Conservation (phyloP, 2,329 filamentous ascomycete species). For the Venturiaceae sp. region DNA sequence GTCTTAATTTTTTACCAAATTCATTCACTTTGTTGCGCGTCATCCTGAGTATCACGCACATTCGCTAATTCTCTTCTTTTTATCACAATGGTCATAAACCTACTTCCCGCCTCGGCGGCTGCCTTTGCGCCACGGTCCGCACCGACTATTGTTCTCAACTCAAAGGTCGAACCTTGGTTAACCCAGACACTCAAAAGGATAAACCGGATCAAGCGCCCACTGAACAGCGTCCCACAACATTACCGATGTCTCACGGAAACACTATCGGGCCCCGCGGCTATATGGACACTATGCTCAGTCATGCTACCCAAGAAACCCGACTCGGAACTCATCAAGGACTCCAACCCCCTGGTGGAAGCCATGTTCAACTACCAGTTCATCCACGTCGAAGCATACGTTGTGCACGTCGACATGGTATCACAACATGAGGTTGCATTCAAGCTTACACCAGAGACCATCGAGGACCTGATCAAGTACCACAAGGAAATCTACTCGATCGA, state of each 20-base stretch:
- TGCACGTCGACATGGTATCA: conserved; percentile 97
- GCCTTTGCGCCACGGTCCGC: conserved; percentile 91
- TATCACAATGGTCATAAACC: conserved; percentile 73
- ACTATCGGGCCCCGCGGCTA: conserved; percentile 77
- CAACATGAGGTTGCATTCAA: conserved; percentile 98
- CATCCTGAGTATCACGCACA: background rate
- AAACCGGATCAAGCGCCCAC: conserved; percentile 89
- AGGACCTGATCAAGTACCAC: conserved; percentile 88
- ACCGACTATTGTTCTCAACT: conserved; percentile 87
- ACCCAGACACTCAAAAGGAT: conserved; percentile 94
- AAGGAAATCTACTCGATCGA: conserved; percentile 91
- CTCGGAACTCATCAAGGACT: conserved; percentile 70
- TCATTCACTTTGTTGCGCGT: conserved; percentile 4
- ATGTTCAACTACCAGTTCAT: conserved; percentile 89
- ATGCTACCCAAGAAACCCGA: conserved; percentile 89
- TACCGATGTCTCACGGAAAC: conserved; percentile 92
- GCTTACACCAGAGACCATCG: conserved; percentile 89
- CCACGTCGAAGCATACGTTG: conserved; percentile 93
- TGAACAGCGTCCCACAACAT: conserved; percentile 95
- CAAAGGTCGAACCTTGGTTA: conserved; percentile 92
- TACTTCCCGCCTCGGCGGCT: conserved; percentile 89
- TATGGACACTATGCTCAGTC: conserved; percentile 89
- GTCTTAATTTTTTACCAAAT: conserved; percentile 14
- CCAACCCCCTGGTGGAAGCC: conserved; percentile 74
- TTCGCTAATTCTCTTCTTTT: conserved; percentile 5